A percentile compares a stretch with the other conserved stretches of the same genome.
These are phyloP conservation scores for Cryphonectria parasitica DNA, from an alignment of 2,329 filamentous ascomycete genomes.

Conservation along the genomic window DNA sequence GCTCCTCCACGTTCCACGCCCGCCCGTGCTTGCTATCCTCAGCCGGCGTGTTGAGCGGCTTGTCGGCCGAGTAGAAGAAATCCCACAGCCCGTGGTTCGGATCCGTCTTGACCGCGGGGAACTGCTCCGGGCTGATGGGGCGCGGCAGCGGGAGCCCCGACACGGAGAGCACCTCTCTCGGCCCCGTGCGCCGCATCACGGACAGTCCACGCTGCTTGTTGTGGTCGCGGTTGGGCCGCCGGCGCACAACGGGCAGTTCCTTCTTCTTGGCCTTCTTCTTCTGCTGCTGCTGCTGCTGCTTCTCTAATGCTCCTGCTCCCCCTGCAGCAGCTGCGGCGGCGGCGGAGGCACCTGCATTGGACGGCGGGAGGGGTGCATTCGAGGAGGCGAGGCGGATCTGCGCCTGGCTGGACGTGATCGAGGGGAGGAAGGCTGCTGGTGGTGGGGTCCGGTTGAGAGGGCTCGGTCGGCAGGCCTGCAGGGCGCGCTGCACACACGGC, in stretches of 20 bases:
- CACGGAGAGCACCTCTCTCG: constrained; percentile 73
- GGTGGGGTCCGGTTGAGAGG: constrained; percentile 5
- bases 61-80: constrained; percentile 78
- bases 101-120: constrained; percentile 63
- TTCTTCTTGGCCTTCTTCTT: constrained; percentile 52
- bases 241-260: constrained; percentile 34
- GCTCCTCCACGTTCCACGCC: constrained; percentile 81
- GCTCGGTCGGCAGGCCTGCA: constrained; percentile 24
- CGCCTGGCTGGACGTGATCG: constrained; percentile 9
- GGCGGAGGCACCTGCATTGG: constrained; percentile 34
- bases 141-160: constrained; percentile 72
- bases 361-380: constrained; percentile 36
- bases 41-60: constrained; percentile 71
- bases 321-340: constrained; percentile 46
- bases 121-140: constrained; percentile 58
- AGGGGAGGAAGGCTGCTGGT: constrained; percentile 8
- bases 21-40: constrained; percentile 76
- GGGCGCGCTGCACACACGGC: constrained; percentile 24
- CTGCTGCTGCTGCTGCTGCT: constrained; percentile 26
- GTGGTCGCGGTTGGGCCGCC: constrained; percentile 60
- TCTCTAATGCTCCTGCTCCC: background rate
- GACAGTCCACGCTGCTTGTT: constrained; percentile 84
- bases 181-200: constrained; percentile 76
- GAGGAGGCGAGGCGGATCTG: constrained; percentile 40
- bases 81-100: constrained; percentile 86